phyloP scores from a whole-genome alignment of 2,329 filamentous ascomycete genomes.

The Monosporascus ibericus region DNA sequence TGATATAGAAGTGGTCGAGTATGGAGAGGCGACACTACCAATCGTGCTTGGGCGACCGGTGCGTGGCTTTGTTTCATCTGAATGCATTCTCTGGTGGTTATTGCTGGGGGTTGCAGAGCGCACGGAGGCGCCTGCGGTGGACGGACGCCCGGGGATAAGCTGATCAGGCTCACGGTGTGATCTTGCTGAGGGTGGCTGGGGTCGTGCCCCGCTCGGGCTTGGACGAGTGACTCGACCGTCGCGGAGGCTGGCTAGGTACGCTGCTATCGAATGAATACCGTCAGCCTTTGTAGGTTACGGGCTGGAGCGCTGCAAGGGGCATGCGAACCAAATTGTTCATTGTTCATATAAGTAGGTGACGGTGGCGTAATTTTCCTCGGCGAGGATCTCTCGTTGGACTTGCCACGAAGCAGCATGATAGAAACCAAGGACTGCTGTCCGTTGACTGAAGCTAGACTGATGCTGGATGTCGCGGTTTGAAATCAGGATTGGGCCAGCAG shows the following conservation, averaged over 20 bases:
- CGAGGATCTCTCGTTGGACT: slow-evolving; percentile 27
- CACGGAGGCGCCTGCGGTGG: slow-evolving; percentile 23
- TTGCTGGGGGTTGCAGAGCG: slow-evolving; percentile 26
- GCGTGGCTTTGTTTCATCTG: slow-evolving; percentile 24
- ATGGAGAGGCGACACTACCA: slow-evolving; percentile 43
- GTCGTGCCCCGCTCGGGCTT: slow-evolving; percentile 67
- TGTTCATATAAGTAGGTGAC: slow-evolving; percentile 58
- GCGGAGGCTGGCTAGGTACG: slow-evolving; percentile 66
- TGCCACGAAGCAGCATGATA: slow-evolving; percentile 19
- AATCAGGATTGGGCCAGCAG: no score
- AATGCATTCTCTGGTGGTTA: slow-evolving; percentile 25
- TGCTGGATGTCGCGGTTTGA: not conserved
- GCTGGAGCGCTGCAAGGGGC: slow-evolving; percentile 1
- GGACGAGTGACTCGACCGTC: slow-evolving; percentile 62
- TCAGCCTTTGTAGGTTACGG: not conserved
- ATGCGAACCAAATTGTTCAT: slow-evolving; percentile 58
- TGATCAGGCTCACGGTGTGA: slow-evolving; percentile 25
- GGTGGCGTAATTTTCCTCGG: slow-evolving; percentile 53
- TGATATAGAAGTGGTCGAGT: slow-evolving; percentile 37
- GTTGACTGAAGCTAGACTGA: not conserved
- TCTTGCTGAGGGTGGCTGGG: slow-evolving; percentile 39
- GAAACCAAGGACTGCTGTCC: not conserved
- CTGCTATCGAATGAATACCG: slow-evolving; percentile 39
- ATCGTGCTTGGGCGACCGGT: slow-evolving; percentile 35
- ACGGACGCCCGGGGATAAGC: slow-evolving; percentile 20